Conservation (phyloP, 495 filamentous ascomycete species). For the Aspergillus avenaceus region DNA sequence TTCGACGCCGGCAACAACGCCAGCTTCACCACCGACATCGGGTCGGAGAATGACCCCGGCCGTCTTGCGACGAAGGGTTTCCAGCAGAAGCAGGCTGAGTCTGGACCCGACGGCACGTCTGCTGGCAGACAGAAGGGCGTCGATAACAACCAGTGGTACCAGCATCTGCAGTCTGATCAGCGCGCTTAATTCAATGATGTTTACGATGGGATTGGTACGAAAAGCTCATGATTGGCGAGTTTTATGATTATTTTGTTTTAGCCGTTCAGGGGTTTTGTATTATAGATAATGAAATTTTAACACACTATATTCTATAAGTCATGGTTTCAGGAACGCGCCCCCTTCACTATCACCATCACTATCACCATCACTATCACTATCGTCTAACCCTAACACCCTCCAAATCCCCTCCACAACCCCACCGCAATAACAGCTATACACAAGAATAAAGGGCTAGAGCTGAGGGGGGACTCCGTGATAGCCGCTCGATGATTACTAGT, state of each 20-base stretch:
- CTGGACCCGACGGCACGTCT: conserved; percentile 31
- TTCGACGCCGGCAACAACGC: conserved; percentile 50
- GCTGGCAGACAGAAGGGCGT: conserved; percentile 38
- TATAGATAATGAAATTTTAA: conserved; percentile 9
- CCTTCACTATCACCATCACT: background rate
- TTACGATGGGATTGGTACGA: conserved; percentile 8
- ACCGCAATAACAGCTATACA: no score
- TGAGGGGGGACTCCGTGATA: no score
- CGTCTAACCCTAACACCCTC: background rate
- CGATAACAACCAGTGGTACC: conserved; percentile 36
- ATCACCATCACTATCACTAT: no score
- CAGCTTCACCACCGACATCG: conserved; percentile 58
- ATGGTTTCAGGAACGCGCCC: background rate
- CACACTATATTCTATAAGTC: background rate
- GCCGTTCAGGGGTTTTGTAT: conserved; percentile 11
- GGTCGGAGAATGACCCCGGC: conserved; percentile 58
- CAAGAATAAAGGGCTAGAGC: no score
- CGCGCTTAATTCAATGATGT: conserved; percentile 22
- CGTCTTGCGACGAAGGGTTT: conserved; percentile 48
- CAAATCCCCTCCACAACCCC: background rate
- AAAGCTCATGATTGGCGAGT: conserved; percentile 16
- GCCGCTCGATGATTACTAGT: no score
- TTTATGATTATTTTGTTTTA: conserved; percentile 7
- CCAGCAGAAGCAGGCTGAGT: conserved; percentile 35
- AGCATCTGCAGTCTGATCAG: conserved; percentile 43